A percentile compares a stretch with the other conserved stretches of the same genome.
Evolutionary conservation across 371 early-diverging fungal species (phyloP).

Genomic region (Apophysomyces sp.): DNA sequence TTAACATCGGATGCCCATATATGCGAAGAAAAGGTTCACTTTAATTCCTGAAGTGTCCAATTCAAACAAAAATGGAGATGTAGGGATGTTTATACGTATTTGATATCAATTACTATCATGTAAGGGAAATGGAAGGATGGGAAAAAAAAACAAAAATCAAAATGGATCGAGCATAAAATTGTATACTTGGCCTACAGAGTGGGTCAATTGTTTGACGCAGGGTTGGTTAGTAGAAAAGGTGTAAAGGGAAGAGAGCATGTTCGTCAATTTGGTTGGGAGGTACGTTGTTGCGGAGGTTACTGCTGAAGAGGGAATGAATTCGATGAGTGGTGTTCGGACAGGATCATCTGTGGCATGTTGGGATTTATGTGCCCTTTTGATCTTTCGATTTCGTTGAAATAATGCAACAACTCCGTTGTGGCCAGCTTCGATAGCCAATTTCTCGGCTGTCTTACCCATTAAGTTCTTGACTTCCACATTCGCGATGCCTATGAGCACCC

Average conservation of each 20-base stretch:
- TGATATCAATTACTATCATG: slow-evolving; percentile 2
- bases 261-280: slow-evolving; percentile 20
- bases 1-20: too few species aligned
- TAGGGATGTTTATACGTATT: not conserved
- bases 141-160: slow-evolving; percentile 16
- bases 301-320: slow-evolving; percentile 32
- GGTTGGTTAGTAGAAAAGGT: slow-evolving; percentile 27
- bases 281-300: slow-evolving; percentile 17
- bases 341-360: not conserved
- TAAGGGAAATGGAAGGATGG: not conserved
- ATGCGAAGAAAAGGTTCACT: too few species aligned
- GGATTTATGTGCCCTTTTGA: not conserved
- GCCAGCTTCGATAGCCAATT: slow-evolving; percentile 36
- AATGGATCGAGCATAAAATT: slow-evolving; percentile 46
- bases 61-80: not conserved
- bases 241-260: slow-evolving; percentile 24
- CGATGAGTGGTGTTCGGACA: slow-evolving; percentile 29
- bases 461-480: slow-evolving; percentile 23
- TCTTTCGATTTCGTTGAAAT: slow-evolving; percentile 12
- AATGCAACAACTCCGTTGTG: slow-evolving; percentile 26
- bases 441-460: slow-evolving; percentile 39
- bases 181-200: slow-evolving; percentile 37
- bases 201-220: slow-evolving; percentile 24
- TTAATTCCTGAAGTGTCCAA: too few species aligned
- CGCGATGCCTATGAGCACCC: slow-evolving; percentile 25